phyloP scores from a whole-genome alignment of 2,329 filamentous ascomycete species.

The Tolypocladium cylindrosporum region DNA sequence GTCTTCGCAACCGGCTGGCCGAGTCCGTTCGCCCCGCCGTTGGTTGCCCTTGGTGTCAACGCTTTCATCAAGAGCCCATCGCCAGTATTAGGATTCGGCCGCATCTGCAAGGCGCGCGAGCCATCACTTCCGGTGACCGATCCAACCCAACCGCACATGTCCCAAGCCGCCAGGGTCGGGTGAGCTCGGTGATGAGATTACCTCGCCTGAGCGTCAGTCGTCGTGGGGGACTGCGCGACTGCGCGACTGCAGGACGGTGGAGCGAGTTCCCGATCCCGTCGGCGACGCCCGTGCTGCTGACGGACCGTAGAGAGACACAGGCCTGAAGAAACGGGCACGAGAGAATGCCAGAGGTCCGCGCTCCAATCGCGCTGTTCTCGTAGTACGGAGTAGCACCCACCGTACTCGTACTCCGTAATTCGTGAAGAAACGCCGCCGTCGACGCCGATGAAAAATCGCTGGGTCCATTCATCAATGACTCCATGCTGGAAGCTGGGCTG shows the following conservation, averaged over 20 bases:
- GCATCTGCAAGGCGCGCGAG: not conserved
- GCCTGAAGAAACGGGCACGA: not conserved
- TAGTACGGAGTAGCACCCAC: not conserved
- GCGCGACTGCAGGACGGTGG: not conserved
- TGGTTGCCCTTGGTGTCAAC: not conserved
- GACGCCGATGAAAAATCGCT: not conserved
- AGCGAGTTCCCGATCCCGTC: not conserved
- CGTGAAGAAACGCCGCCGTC: not conserved
- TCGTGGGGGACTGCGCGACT: not conserved
- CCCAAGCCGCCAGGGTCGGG: not conserved
- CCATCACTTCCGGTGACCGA: not conserved
- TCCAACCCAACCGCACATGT: not conserved
- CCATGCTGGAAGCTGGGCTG: not conserved
- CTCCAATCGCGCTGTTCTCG: not conserved
- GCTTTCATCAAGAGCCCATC: not conserved
- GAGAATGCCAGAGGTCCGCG: not conserved
- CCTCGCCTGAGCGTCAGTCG: not conserved
- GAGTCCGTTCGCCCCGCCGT: not conserved
- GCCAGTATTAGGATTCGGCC: not conserved
- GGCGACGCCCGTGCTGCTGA: not conserved
- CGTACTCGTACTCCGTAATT: not conserved
- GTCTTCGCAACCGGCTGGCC: not conserved
- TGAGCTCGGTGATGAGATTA: not conserved
- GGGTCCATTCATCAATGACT: not conserved
- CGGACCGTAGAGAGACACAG: not conserved